Evolutionary conservation across 371 early-diverging fungal genomes (phyloP).

Genomic region (Zychaea mexicana): DNA sequence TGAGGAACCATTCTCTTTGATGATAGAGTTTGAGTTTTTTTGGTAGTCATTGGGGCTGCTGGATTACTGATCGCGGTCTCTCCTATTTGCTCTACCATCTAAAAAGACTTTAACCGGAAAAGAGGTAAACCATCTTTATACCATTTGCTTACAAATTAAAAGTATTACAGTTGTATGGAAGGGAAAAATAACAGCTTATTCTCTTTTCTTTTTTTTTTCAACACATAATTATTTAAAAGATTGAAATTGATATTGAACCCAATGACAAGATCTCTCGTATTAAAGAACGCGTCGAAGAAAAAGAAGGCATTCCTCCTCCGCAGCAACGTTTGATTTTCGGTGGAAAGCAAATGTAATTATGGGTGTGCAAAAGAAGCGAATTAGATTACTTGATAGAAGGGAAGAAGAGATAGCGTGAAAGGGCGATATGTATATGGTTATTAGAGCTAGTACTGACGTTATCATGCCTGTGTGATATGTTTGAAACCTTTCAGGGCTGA

Average conservation of each 20-base stretch:
- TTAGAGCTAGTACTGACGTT: neutral
- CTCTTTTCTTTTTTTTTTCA: neutral
- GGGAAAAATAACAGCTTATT: neutral
- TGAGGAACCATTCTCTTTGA: too few species aligned
- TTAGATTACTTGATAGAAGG: too few species aligned
- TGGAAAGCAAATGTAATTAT: conserved; percentile 95
- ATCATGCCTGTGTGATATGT: neutral
- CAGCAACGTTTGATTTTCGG: conserved; percentile 96
- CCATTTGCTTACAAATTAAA: neutral
- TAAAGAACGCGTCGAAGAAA: conserved; percentile 94
- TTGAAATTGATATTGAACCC: conserved; percentile 92
- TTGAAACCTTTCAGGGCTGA: conserved; percentile 76
- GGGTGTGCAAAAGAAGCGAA: too few species aligned
- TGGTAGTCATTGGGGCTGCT: too few species aligned
- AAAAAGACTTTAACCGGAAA: conserved; percentile 96
- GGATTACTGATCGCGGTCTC: too few species aligned
- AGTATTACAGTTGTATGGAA: neutral
- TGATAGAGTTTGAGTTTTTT: too few species aligned
- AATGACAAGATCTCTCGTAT: conserved; percentile 88
- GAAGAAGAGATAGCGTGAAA: neutral
- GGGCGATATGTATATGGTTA: too few species aligned
- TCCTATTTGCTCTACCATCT: too few species aligned
- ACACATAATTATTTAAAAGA: conserved; percentile 47
- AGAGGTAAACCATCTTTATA: conserved; percentile 62
- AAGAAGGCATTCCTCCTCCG: conserved; percentile 96